Evolutionary conservation across 2,329 filamentous ascomycete species (phyloP).

Genomic region (Aspergillus sp.): DNA sequence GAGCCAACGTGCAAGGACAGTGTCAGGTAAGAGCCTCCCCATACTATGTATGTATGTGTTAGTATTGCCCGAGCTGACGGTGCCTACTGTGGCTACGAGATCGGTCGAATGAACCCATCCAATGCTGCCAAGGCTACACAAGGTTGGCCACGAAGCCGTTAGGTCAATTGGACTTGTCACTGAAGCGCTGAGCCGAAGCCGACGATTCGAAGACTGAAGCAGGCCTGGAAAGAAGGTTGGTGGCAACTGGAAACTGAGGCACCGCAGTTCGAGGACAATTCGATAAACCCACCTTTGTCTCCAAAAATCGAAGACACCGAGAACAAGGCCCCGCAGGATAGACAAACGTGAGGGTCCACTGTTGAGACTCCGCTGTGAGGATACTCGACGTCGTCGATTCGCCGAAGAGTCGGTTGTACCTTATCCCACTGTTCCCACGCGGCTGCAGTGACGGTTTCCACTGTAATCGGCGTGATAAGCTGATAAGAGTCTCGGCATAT

Average conservation of each 20-base stretch:
- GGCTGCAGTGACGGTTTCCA: constrained; percentile 4
- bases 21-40: constrained; percentile 11
- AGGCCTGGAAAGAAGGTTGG: neutral
- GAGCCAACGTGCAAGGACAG: constrained; percentile 2
- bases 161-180: neutral
- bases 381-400: neutral
- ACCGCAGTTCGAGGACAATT: neutral
- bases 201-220: neutral
- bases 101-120: constrained; percentile 3
- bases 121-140: constrained; percentile 14
- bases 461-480: constrained; percentile 6
- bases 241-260: neutral
- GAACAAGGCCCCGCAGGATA: constrained; percentile 18
- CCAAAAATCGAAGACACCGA: constrained; percentile 2
- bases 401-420: neutral
- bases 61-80: constrained; percentile 3
- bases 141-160: constrained; percentile 13
- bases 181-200: neutral
- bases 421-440: constrained; percentile 9
- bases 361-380: neutral
- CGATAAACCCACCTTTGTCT: neutral
- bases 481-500: constrained; percentile 5
- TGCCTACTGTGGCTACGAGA: constrained; percentile 12
- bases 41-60: too few relatives aligned
- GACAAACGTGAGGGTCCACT: constrained; percentile 18